Evolutionary conservation across 192 early-diverging fungal species (phyloP).

Genomic region (Dispira simplex): DNA sequence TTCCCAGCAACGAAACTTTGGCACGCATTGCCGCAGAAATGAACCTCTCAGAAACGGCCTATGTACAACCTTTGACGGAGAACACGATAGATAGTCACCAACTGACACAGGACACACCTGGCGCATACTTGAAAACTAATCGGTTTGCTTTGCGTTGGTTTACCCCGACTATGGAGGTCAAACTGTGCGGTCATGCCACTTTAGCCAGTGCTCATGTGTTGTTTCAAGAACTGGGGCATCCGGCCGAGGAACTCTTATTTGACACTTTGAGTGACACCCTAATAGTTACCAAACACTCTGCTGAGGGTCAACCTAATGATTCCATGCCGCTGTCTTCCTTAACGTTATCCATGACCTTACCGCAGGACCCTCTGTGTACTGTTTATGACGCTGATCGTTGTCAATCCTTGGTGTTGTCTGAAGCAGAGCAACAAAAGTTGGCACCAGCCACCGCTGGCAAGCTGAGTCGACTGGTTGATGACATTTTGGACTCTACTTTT

Average conservation of each 20-base stretch:
- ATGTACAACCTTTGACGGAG: constrained; percentile 12
- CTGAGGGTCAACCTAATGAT: neutral
- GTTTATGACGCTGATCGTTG: no score
- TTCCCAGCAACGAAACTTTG: constrained; percentile 12
- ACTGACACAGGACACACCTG: neutral
- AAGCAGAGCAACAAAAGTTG: no score
- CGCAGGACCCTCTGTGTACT: neutral
- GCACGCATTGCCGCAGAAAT: constrained; percentile 22
- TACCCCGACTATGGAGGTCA: constrained; percentile 22
- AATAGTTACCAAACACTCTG: neutral
- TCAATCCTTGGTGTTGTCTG: no score
- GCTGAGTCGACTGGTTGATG: no score
- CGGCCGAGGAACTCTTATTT: constrained; percentile 12
- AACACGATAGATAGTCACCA: neutral
- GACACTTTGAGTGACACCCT: constrained; percentile 22
- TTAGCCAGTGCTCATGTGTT: constrained; percentile 14
- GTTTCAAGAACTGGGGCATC: constrained; percentile 16
- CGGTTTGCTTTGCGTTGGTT: constrained; percentile 19
- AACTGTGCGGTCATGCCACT: constrained; percentile 27
- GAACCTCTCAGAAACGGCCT: constrained; percentile 32
- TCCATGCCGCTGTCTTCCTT: no score
- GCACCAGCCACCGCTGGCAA: no score
- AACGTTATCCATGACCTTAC: neutral
- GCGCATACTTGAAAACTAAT: neutral
- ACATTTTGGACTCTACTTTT: no score